Conservation (phyloP, 805 yeast species). For the Starmerella gropengiesseri region DNA sequence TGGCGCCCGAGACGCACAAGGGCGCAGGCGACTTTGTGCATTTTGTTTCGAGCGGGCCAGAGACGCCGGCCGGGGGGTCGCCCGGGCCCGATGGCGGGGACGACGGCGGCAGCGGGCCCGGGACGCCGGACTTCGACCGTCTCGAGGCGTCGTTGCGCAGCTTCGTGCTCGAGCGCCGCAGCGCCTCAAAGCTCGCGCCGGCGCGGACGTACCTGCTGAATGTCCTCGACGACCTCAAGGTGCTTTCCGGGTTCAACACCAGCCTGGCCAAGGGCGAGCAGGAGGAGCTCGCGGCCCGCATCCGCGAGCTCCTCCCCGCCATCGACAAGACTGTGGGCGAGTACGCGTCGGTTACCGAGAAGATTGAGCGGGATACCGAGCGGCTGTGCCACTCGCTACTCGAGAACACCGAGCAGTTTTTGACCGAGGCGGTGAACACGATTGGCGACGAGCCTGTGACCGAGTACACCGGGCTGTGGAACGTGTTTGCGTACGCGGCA, state of each 20-base stretch:
- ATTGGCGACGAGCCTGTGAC: slow-evolving; percentile 45
- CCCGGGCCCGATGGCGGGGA: slow-evolving; percentile 27
- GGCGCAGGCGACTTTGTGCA: slow-evolving; percentile 87
- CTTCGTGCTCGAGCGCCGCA: slow-evolving; percentile 79
- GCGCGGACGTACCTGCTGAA: slow-evolving; percentile 79
- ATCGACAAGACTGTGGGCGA: slow-evolving; percentile 44
- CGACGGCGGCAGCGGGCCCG: slow-evolving; percentile 21
- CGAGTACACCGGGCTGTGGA: slow-evolving; percentile 51
- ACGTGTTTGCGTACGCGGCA: slow-evolving; percentile 56
- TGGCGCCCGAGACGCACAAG: slow-evolving; percentile 87
- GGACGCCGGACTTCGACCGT: slow-evolving; percentile 48
- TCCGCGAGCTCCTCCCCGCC: slow-evolving; percentile 52
- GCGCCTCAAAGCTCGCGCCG: slow-evolving; percentile 79
- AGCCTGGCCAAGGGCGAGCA: slow-evolving; percentile 40
- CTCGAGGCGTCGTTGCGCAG: slow-evolving; percentile 75
- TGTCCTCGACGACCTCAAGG: slow-evolving; percentile 51
- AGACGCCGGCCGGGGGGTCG: background rate
- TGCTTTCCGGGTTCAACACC: slow-evolving; percentile 52
- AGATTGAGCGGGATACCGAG: slow-evolving; percentile 56
- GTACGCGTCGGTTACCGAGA: slow-evolving; percentile 46
- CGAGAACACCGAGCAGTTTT: slow-evolving; percentile 44
- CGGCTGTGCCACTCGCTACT: slow-evolving; percentile 46
- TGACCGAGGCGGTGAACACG: slow-evolving; percentile 41
- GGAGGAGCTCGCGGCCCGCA: slow-evolving; percentile 35
- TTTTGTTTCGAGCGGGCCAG: slow-evolving; percentile 39